Evolutionary conservation across 768 basidiomycete species (phyloP).

Genomic region (Mycena alexandri): DNA sequence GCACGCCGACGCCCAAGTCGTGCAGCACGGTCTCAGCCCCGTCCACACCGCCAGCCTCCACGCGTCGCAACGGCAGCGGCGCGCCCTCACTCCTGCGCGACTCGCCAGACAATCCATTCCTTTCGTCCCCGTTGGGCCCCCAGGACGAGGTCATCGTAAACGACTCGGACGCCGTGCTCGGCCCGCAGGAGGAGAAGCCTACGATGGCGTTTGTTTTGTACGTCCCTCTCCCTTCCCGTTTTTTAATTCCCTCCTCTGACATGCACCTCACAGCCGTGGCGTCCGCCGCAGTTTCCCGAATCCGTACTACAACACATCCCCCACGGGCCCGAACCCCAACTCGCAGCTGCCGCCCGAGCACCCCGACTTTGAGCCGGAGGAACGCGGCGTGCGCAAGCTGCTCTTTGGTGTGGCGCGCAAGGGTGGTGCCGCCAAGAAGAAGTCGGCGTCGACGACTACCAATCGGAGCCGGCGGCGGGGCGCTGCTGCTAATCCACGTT

Average conservation of each 20-base stretch:
- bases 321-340: constrained; percentile 56
- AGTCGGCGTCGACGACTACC: neutral
- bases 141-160: constrained; percentile 48
- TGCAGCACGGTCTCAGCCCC: constrained; percentile 51
- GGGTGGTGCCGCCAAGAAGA: constrained; percentile 20
- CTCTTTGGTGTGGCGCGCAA: constrained; percentile 56
- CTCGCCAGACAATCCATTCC: constrained; percentile 81
- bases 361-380: constrained; percentile 73
- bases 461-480: constrained; percentile 19
- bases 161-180: constrained; percentile 54
- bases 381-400: constrained; percentile 66
- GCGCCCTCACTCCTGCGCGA: constrained; percentile 59
- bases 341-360: constrained; percentile 71
- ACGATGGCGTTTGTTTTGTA: constrained; percentile 83
- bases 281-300: constrained; percentile 73
- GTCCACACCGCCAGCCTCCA: constrained; percentile 51
- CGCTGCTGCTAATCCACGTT: constrained; percentile 8
- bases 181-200: constrained; percentile 64
- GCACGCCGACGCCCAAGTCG: constrained; percentile 37
- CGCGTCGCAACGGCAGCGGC: constrained; percentile 44
- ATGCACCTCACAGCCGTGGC: constrained; percentile 66
- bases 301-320: constrained; percentile 67
- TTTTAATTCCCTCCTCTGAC: too few species aligned
- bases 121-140: constrained; percentile 54
- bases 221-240: constrained; percentile 44